Evolutionary conservation across 129 eudicot genomes (phyloP).

Genomic region (Artemisia argyi): DNA sequence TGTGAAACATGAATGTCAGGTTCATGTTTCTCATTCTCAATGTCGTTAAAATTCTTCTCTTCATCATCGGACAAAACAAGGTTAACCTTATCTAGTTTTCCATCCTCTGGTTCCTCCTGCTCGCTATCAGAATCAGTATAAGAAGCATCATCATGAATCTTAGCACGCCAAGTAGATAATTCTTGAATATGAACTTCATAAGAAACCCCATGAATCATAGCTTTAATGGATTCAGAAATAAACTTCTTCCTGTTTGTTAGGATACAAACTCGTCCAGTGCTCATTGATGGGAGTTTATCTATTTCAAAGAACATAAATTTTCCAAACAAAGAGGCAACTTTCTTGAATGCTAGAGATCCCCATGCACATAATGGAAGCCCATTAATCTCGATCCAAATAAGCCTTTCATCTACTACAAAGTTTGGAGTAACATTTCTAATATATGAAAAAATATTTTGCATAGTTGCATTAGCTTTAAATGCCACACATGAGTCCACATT

Average conservation of each 20-base stretch:
- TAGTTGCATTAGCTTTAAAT: neutral
- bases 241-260: neutral
- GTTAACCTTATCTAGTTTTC: too few species aligned
- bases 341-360: neutral
- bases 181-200: neutral
- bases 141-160: too few species aligned
- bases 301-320: neutral
- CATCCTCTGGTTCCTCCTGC: too few species aligned
- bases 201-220: neutral
- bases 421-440: neutral
- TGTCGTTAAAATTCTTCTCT: too few species aligned
- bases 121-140: too few species aligned
- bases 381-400: neutral
- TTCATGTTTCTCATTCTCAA: too few species aligned
- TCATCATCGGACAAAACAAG: too few species aligned
- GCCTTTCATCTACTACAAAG: neutral
- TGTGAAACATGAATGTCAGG: too few species aligned
- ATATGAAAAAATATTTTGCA: neutral
- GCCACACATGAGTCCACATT: neutral
- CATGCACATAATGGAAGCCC: neutral
- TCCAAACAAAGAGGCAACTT: neutral
- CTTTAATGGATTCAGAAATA: neutral
- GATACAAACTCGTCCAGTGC: neutral
- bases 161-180: neutral
- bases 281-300: neutral